These are phyloP conservation scores for Senna siamea DNA, from an alignment of 306 rosid genomes.

Conservation along the genomic window DNA sequence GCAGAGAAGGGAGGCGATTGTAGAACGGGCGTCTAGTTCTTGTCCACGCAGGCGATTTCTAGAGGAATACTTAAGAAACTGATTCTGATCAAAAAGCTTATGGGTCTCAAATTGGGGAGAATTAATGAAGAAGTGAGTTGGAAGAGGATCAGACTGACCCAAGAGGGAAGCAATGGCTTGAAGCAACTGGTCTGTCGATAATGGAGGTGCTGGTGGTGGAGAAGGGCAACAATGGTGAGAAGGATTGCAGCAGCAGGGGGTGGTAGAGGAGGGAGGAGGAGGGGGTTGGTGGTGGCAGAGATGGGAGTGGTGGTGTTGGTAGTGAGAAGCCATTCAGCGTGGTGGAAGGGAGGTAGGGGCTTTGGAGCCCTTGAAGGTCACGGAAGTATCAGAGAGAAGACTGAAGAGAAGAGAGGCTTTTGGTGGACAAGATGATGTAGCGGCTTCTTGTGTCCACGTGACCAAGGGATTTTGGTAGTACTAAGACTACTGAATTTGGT, in stretches of 20 bases:
- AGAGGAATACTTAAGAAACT: slow-evolving; percentile 1
- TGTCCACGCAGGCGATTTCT: slow-evolving; percentile 33
- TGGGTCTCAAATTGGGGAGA: slow-evolving; percentile 35
- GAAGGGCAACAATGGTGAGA: slow-evolving; percentile 38
- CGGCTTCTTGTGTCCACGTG: not conserved
- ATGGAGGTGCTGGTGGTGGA: slow-evolving; percentile 44
- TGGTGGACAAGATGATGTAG: not conserved
- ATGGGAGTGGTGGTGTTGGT: slow-evolving; percentile 41
- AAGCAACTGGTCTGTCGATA: slow-evolving; percentile 53
- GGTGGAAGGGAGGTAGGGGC: too few relatives aligned
- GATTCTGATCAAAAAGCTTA: slow-evolving; percentile 33
- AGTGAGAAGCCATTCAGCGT: slow-evolving; percentile 66
- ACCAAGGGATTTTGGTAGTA: too few relatives aligned
- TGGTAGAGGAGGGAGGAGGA: slow-evolving; percentile 35
- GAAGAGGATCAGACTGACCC: slow-evolving; percentile 44
- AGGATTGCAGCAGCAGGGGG: slow-evolving; percentile 47
- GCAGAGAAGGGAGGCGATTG: slow-evolving; percentile 58
- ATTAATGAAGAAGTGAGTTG: slow-evolving; percentile 2
- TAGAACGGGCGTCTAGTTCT: slow-evolving; percentile 33
- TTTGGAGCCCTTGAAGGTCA: too few relatives aligned
- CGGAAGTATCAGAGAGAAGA: too few relatives aligned
- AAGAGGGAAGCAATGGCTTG: slow-evolving; percentile 60
- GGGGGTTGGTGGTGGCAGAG: slow-evolving; percentile 31
- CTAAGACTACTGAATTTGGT: too few relatives aligned
- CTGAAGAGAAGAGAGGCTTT: not conserved